Base-by-base conservation (phyloP, 2,329 filamentous ascomycete genomes). In the Celoporthe dispersa region DNA sequence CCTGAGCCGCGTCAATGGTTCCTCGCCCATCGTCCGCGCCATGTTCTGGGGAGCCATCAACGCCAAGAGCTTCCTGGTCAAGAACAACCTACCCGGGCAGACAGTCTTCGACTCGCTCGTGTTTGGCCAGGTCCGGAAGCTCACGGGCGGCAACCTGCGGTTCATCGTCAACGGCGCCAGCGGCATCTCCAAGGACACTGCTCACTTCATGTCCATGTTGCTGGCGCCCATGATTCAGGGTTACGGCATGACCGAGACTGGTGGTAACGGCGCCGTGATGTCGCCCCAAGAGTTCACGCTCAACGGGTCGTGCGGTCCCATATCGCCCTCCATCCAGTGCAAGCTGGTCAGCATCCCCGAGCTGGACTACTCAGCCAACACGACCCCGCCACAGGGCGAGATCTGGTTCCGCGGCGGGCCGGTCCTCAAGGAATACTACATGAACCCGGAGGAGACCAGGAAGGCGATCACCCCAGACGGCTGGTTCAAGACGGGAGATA, bases 401-500 rank as follows among this genome's bases (percentile, higher is more conserved):
- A 94, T 99, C 78, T 93, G 91, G 86, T 92, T 99, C 75, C 91
- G 92, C 70, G 96, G 95, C 66, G 84, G 85, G 65, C 86, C 91
- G 71, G 91, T 98, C 61, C 88, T 93, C 68, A 85, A 86, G 44
- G 91, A 90, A 51, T 98, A 98, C 82, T 94, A 91, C 78, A 86
- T 97, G 72, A 93, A 98, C 78, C 90, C 92, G 22, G 89, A 95
- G 75, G 94, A 98, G 83, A 97, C 94, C 8, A 86, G 86, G 76
- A 91, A 92, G 78, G 86, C 92, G 6, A 87, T 95, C 73, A 94
- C 92, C 0, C 80, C 89, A 3, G 96, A 97, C 76, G 94, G 94
- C 64, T 98, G 96, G 96, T 98, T 98, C 88, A 95, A 92, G 87
- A 97, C 94, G 22, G 95, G 95, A 72, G 95, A 98, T 77, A 96